Conservation (phyloP, 805 yeast species). For the Sugiyamaella smithiae region DNA sequence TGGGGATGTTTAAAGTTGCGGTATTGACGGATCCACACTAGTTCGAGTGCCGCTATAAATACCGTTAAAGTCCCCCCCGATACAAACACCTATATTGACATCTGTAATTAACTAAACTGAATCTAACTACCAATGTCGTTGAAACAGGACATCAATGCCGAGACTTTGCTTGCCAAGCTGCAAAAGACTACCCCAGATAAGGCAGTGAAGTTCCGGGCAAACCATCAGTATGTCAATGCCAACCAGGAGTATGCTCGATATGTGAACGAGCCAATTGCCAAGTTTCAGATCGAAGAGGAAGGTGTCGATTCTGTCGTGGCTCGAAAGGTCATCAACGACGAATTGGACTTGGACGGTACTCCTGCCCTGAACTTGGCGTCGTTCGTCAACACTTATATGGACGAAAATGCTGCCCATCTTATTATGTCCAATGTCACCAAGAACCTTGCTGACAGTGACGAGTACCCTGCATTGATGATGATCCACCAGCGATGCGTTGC, state of each 20-base stretch:
- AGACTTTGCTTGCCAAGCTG: slow-evolving; percentile 24
- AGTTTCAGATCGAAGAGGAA: slow-evolving; percentile 56
- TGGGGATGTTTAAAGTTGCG: not conserved
- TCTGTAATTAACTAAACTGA: too few species aligned
- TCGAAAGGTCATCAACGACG: slow-evolving; percentile 65
- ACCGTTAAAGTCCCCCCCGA: too few species aligned
- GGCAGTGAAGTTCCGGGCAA: slow-evolving; percentile 14
- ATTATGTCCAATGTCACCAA: slow-evolving; percentile 72
- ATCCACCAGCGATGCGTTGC: slow-evolving; percentile 79
- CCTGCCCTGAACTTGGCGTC: slow-evolving; percentile 85
- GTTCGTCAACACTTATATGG: slow-evolving; percentile 75
- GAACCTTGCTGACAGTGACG: slow-evolving; percentile 90
- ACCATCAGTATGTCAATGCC: slow-evolving; percentile 4
- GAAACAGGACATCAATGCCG: slow-evolving; percentile 18
- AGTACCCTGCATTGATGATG: slow-evolving; percentile 81
- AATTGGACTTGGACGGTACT: slow-evolving; percentile 75
- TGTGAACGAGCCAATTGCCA: slow-evolving; percentile 38
- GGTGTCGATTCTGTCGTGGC: slow-evolving; percentile 55
- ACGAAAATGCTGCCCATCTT: slow-evolving; percentile 52
- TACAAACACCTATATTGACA: too few species aligned
- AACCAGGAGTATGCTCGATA: slow-evolving; percentile 10
- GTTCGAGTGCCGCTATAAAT: too few species aligned
- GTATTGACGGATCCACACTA: too few species aligned
- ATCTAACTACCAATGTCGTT: not conserved
- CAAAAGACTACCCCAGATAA: slow-evolving; percentile 17